A percentile compares a stretch with the other conserved stretches of the same genome.
phyloP scores from a whole-genome alignment of 768 basidiomycete genomes.

The Hericium rajendrae region DNA sequence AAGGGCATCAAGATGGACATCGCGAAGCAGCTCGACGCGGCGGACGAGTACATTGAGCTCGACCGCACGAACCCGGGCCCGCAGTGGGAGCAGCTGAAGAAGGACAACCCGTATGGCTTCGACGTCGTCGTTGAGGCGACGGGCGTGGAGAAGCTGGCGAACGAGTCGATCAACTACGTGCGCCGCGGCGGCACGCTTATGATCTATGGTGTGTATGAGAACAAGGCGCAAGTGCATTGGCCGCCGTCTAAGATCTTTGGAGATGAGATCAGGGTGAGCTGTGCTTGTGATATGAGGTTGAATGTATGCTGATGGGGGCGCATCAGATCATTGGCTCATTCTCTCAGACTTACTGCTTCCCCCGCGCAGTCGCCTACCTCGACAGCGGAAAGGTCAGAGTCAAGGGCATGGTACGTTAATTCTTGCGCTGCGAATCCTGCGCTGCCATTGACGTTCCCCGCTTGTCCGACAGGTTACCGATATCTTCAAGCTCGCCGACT shows the following conservation, averaged over 20 bases:
- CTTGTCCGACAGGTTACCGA: conserved; percentile 37
- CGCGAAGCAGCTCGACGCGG: conserved; percentile 69
- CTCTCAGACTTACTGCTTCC: conserved; percentile 85
- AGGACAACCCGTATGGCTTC: conserved; percentile 80
- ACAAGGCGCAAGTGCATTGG: conserved; percentile 79
- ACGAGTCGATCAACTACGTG: conserved; percentile 85
- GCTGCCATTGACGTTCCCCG: not conserved
- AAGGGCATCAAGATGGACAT: conserved; percentile 88
- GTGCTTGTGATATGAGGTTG: not conserved
- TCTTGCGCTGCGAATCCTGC: not conserved
- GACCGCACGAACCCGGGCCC: conserved; percentile 63
- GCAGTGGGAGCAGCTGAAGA: conserved; percentile 75
- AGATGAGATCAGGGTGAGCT: conserved; percentile 52
- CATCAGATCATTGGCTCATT: conserved; percentile 81
- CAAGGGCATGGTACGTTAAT: conserved; percentile 59
- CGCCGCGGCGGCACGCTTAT: conserved; percentile 76
- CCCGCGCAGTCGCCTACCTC: conserved; percentile 81
- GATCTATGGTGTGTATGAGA: conserved; percentile 87
- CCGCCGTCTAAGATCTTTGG: conserved; percentile 73
- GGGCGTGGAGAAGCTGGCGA: conserved; percentile 80
- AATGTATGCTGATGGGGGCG: too few relatives aligned
- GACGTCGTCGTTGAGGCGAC: conserved; percentile 81
- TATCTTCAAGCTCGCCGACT: conserved; percentile 46
- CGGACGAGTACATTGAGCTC: conserved; percentile 79
- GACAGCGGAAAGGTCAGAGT: conserved; percentile 78